phyloP scores from a whole-genome alignment of 257 asterid genomes.

The Ehretia macrophylla region DNA sequence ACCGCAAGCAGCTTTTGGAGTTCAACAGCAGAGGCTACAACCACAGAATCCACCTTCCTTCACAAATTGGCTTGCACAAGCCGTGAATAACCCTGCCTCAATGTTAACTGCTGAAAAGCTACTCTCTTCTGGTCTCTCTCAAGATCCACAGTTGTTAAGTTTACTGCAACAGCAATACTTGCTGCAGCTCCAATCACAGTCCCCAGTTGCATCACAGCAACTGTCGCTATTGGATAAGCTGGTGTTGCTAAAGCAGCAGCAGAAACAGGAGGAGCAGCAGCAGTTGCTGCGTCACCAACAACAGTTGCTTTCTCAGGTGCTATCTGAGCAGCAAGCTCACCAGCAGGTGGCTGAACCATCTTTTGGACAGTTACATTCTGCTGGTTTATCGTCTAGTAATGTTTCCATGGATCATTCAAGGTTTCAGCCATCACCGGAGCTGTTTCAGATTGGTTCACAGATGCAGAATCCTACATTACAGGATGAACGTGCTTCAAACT shows the following conservation, averaged over 20 bases:
- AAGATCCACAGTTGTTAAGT: constrained; percentile 75
- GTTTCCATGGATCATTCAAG: constrained; percentile 41
- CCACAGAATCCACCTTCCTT: constrained; percentile 48
- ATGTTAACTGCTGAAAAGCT: constrained; percentile 52
- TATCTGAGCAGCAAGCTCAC: constrained; percentile 54
- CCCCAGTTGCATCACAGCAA: constrained; percentile 64
- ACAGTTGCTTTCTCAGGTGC: constrained; percentile 66
- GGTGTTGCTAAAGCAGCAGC: constrained; percentile 70
- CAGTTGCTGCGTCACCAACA: constrained; percentile 67
- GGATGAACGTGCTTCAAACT: constrained; percentile 38
- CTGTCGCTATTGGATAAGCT: constrained; percentile 58
- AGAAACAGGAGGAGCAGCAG: constrained; percentile 68
- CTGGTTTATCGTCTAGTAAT: constrained; percentile 48
- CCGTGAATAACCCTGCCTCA: constrained; percentile 50
- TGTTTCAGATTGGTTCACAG: constrained; percentile 46
- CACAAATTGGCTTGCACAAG: constrained; percentile 41
- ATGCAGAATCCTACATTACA: constrained; percentile 32
- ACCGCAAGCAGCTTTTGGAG: constrained; percentile 58
- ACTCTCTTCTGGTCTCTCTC: constrained; percentile 52
- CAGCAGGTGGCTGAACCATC: constrained; percentile 51
- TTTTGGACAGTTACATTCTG: constrained; percentile 43
- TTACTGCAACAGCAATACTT: constrained; percentile 83
- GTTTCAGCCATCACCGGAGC: constrained; percentile 48
- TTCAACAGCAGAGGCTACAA: constrained; percentile 63
- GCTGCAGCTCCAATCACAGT: constrained; percentile 65